Evolutionary conservation across 306 rosid genomes (phyloP), one percentile per base, ranked within the genome.

Genomic region (Malus asiatica): DNA sequence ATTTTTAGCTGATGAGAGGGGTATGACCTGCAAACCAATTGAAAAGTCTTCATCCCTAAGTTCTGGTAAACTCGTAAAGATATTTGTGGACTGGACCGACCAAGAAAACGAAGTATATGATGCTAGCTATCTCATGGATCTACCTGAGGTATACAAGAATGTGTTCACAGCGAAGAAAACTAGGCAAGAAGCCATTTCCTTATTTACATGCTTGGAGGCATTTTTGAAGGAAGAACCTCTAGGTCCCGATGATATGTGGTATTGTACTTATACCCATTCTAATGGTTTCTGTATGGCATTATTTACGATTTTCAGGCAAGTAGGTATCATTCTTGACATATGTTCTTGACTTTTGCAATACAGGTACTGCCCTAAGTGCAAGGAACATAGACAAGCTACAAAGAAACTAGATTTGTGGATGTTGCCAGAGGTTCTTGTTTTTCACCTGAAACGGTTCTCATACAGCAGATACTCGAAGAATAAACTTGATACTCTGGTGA

Each of bases 171-270:
- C 83, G 68, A 96, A 93, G 84, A 96, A 92, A 87, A 96, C 98
- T 75, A 83, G 82, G 78, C 99, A 86, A 85, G 99, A 96, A 83
- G 91, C 99, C 52, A 86, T 90, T 72, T 96, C 99, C 79, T 89
- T 96, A 80, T 96, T 96, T 86, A 88, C 97, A 57, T 92, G 99
- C 93, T 83, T 96, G 89, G 99, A 96, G 81, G 97, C 98, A 23
- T 96, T 96, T 89, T 79, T 96, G 80, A 92, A 91, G 52, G 98
- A 93, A 89, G 99, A 96, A 83, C 99, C 99, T 89, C 80, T 96
- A 46, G 98, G 99, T 44, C 98, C 98, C 29, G 97, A 91, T 67
- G 99, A 96, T 85, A 96, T 96, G 99, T 96, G 99, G 99, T 96
- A 89, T 79, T 57, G 58, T 77, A 61, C 72, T 78, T 78, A 40